Percentiles rank a stretch among this genome's conserved stretches.
Evolutionary conservation across 2,329 filamentous ascomycete genomes (phyloP).

Genomic region (Diaporthe nobilis): DNA sequence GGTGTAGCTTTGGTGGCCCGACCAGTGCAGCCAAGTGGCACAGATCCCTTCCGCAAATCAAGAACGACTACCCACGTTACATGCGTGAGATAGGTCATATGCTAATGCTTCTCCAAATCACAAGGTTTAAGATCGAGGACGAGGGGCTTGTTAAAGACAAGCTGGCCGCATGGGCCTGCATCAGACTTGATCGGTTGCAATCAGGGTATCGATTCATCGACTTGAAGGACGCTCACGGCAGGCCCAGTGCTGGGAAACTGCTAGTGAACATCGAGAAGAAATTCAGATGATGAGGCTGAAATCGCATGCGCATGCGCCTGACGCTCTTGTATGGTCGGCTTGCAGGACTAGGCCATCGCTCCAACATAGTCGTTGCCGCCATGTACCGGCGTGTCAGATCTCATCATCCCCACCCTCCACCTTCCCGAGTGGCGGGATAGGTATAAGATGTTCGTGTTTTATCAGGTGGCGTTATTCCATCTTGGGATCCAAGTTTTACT

Average conservation of each 20-base stretch:
- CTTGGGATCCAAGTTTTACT: constrained; percentile 9
- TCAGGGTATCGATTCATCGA: constrained; percentile 69
- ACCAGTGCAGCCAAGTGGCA: constrained; percentile 42
- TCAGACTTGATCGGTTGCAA: constrained; percentile 70
- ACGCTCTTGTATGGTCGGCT: background rate
- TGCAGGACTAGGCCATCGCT: background rate
- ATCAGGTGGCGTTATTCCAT: constrained; percentile 3
- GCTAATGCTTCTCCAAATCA: constrained; percentile 20
- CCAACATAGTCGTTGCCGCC: background rate
- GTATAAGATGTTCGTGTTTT: constrained; percentile 12
- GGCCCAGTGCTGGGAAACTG: constrained; percentile 61
- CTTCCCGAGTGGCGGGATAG: background rate
- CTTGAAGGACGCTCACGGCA: constrained; percentile 62
- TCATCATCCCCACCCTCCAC: constrained; percentile 1
- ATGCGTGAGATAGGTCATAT: constrained; percentile 22
- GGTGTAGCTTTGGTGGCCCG: constrained; percentile 38
- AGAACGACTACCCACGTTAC: background rate
- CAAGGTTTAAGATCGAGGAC: constrained; percentile 69
- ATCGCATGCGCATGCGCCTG: background rate
- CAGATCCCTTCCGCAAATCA: background rate
- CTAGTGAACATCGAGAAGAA: constrained; percentile 68
- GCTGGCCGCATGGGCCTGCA: constrained; percentile 69
- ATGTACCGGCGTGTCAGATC: constrained; percentile 4
- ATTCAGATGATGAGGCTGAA: constrained; percentile 51
- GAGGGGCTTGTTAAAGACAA: constrained; percentile 56